Evolutionary conservation across 2,329 filamentous ascomycete species (phyloP).

Genomic region (Arthrocladium fulminans): DNA sequence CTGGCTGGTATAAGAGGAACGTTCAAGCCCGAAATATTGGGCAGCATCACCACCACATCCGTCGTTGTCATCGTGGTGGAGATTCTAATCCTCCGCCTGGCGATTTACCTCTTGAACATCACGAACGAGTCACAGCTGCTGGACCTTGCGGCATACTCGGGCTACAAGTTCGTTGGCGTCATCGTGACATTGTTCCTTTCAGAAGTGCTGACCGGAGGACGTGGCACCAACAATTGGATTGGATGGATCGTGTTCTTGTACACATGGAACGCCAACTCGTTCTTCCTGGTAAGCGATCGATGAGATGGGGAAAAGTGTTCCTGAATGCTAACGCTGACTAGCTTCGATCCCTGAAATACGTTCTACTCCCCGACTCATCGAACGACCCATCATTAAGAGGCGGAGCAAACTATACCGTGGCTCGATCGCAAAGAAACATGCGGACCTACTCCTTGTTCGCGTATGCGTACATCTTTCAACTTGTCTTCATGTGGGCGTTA

Average conservation of each 20-base stretch:
- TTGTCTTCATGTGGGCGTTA: conserved; percentile 86
- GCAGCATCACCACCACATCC: conserved; percentile 77
- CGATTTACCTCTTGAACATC: conserved; percentile 88
- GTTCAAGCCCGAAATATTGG: conserved; percentile 89
- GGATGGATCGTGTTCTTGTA: conserved; percentile 86
- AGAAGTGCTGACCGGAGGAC: conserved; percentile 66
- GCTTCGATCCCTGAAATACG: conserved; percentile 93
- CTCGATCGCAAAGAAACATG: conserved; percentile 74
- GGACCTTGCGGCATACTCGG: conserved; percentile 89
- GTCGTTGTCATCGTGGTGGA: conserved; percentile 77
- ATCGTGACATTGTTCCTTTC: conserved; percentile 78
- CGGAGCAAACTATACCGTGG: conserved; percentile 57
- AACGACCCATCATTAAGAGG: conserved; percentile 51
- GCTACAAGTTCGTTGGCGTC: conserved; percentile 97
- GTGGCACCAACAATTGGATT: conserved; percentile 76
- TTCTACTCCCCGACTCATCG: conserved; percentile 76
- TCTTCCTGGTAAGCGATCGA: conserved; percentile 68
- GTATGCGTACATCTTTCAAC: conserved; percentile 89
- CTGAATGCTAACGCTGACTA: conserved; percentile 30
- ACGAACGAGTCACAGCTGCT: conserved; percentile 88
- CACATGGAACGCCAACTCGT: conserved; percentile 85
- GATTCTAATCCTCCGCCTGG: conserved; percentile 81
- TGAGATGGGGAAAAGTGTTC: neutral
- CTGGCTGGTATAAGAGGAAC: conserved; percentile 81
- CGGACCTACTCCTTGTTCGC: conserved; percentile 87